Evolutionary conservation across 345 rosid species (phyloP).

Genomic region (Toxicodendron radicans): DNA sequence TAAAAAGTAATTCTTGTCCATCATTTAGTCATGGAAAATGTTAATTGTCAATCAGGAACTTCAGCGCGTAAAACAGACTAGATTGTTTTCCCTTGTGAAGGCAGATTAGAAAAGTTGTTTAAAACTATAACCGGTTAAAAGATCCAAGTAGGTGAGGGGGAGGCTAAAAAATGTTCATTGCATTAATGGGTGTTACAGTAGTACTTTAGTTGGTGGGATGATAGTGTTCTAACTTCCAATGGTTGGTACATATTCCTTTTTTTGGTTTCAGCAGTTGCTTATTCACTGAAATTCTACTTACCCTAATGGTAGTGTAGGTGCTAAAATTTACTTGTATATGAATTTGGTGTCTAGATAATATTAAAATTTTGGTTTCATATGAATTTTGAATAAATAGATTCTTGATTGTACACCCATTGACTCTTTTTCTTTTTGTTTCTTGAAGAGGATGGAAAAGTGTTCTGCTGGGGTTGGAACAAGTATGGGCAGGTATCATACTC

Average conservation of each 20-base stretch:
- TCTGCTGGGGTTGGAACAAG: constrained; percentile 99
- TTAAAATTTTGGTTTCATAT: neutral
- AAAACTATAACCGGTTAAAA: no score
- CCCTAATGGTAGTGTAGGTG: neutral
- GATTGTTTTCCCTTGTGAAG: no score
- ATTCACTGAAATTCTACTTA: neutral
- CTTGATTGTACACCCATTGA: neutral
- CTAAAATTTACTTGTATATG: neutral
- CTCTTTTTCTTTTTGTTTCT: constrained; percentile 26
- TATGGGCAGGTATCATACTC: constrained; percentile 85
- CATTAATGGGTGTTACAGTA: neutral
- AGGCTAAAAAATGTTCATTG: no score
- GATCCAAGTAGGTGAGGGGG: no score
- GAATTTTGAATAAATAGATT: neutral
- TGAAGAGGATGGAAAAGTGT: constrained; percentile 70
- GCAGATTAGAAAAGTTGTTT: no score
- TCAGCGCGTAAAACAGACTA: no score
- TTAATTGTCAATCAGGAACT: no score
- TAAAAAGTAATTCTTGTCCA: no score
- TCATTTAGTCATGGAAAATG: no score
- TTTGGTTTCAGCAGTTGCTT: neutral
- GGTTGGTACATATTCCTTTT: neutral
- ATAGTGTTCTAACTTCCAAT: neutral
- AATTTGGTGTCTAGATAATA: neutral
- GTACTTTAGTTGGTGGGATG: neutral